Evolutionary conservation across 1,284 basidiomycete species (phyloP).

Genomic region (Trametes sp.): DNA sequence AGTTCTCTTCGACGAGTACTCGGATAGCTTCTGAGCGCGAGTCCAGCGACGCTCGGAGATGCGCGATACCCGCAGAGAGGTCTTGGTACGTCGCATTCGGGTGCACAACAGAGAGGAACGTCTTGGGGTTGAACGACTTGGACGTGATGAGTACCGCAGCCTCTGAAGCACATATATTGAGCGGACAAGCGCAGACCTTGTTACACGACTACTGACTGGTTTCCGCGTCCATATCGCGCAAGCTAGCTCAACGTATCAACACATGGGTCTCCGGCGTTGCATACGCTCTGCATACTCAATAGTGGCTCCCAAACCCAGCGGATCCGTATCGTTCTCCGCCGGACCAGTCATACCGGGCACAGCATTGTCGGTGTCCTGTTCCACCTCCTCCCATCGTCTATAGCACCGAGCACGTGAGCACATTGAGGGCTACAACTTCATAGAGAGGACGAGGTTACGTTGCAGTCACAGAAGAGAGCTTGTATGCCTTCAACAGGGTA

Average conservation of each 20-base stretch:
- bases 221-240: constrained; percentile 75
- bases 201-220: constrained; percentile 59
- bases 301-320: constrained; percentile 67
- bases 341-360: constrained; percentile 65
- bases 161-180: constrained; percentile 53
- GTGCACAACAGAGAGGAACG: constrained; percentile 91
- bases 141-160: constrained; percentile 85
- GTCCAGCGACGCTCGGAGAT: constrained; percentile 82
- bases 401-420: not conserved
- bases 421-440: no score
- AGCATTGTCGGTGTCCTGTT: constrained; percentile 77
- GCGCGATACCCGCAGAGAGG: constrained; percentile 76
- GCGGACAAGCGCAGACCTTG: not conserved
- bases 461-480: constrained; percentile 71
- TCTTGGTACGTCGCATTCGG: constrained; percentile 97
- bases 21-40: constrained; percentile 92
- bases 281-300: constrained; percentile 60
- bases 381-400: constrained; percentile 84
- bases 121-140: constrained; percentile 96
- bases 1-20: constrained; percentile 96
- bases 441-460: constrained; percentile 50
- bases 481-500: constrained; percentile 76
- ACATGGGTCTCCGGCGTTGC: constrained; percentile 12
- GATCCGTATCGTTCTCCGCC: constrained; percentile 68
- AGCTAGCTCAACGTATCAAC: constrained; percentile 46